phyloP scores from a whole-genome alignment of 176 grass and related monocot species.

The Olyra latifolia region DNA sequence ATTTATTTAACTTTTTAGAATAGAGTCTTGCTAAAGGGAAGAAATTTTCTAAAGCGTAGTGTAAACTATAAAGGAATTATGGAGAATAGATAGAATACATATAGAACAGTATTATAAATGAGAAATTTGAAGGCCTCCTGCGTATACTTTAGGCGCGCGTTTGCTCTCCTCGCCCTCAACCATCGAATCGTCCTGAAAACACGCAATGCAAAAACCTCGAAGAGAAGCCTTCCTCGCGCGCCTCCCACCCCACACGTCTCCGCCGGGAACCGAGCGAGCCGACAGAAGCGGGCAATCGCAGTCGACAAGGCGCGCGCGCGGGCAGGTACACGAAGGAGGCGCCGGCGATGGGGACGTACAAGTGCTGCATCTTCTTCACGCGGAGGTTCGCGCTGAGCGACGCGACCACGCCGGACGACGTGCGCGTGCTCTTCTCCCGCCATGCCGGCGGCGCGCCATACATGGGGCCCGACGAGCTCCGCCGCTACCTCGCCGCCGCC shows the following conservation, averaged over 20 bases:
- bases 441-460: constrained; percentile 53
- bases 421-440: constrained; percentile 50
- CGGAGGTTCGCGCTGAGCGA: constrained; percentile 61
- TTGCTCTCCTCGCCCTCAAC: neutral
- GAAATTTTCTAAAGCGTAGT: too few species aligned
- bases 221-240: constrained; percentile 10
- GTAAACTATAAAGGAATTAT: too few species aligned
- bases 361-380: constrained; percentile 87
- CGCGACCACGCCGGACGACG: constrained; percentile 63
- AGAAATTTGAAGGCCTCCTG: too few species aligned
- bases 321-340: constrained; percentile 27
- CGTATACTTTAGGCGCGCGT: too few species aligned
- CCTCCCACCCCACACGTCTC: constrained; percentile 32
- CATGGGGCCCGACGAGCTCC: constrained; percentile 66
- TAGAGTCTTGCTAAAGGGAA: too few species aligned
- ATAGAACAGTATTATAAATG: too few species aligned
- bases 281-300: neutral
- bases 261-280: constrained; percentile 30
- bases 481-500: constrained; percentile 53
- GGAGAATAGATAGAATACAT: too few species aligned
- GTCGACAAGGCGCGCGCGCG: neutral
- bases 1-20: too few species aligned
- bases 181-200: constrained; percentile 37
- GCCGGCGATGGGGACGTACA: constrained; percentile 63
- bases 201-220: constrained; percentile 38